Conservation (phyloP, 202 grass and related monocot genomes). For the Elaeis oleifera region DNA sequence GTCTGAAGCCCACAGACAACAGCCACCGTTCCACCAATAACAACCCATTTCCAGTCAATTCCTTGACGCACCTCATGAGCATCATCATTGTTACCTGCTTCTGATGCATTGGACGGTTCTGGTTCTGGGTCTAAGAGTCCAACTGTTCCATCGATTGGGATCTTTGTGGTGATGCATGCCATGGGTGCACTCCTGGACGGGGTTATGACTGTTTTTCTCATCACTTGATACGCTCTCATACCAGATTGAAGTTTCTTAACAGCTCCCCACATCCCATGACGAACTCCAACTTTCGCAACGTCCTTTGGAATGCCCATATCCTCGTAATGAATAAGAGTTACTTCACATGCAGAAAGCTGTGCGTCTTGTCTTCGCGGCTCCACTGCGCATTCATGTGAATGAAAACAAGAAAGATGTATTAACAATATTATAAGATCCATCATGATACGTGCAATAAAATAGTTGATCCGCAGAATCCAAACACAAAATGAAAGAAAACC, state of each 20-base stretch:
- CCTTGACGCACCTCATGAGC: constrained; percentile 28
- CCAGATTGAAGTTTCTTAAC: constrained; percentile 88
- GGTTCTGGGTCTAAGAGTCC: constrained; percentile 17
- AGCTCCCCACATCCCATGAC: constrained; percentile 96
- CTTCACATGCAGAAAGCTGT: constrained; percentile 76
- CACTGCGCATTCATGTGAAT: constrained; percentile 36
- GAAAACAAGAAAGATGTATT: not conserved
- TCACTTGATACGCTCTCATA: constrained; percentile 72
- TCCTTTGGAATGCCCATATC: constrained; percentile 98
- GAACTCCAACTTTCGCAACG: constrained; percentile 75
- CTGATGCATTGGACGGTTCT: constrained; percentile 5
- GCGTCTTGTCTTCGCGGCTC: constrained; percentile 64
- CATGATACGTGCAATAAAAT: no score
- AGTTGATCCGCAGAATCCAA: no score
- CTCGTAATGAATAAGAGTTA: constrained; percentile 84
- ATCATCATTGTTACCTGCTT: constrained; percentile 7
- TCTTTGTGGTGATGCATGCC: constrained; percentile 56
- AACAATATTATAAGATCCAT: not conserved
- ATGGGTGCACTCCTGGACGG: constrained; percentile 48
- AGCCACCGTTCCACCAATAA: constrained; percentile 62
- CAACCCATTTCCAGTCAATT: constrained; percentile 86
- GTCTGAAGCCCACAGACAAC: constrained; percentile 62
- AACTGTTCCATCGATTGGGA: constrained; percentile 27
- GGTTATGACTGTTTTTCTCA: constrained; percentile 32
- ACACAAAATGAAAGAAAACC: no score